Conservation (phyloP, 2,329 filamentous ascomycete genomes). For the Penicillium decumbens region DNA sequence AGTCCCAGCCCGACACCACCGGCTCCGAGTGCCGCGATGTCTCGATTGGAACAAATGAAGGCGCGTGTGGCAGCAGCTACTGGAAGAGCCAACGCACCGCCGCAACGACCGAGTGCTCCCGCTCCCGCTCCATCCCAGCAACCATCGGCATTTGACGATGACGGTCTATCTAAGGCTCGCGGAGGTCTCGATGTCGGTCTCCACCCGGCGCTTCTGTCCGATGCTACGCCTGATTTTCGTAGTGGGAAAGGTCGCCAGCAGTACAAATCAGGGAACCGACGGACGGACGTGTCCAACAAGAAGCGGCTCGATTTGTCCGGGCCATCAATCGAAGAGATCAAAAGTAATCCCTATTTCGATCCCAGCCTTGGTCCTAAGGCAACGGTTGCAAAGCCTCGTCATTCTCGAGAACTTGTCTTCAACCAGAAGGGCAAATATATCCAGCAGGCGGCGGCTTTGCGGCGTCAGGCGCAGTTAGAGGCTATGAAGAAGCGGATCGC, state of each 20-base stretch:
- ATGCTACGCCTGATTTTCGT: slow-evolving; percentile 44
- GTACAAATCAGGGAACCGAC: slow-evolving; percentile 53
- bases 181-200: slow-evolving; percentile 71
- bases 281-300: slow-evolving; percentile 33
- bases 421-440: slow-evolving; percentile 98
- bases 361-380: slow-evolving; percentile 59
- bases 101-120: slow-evolving; percentile 45
- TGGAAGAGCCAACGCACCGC: slow-evolving; percentile 43
- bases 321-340: slow-evolving; percentile 55
- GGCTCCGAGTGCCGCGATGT: slow-evolving; percentile 47
- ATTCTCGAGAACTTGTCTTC: slow-evolving; percentile 75
- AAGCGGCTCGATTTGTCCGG: slow-evolving; percentile 55
- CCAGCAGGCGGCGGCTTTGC: slow-evolving; percentile 81
- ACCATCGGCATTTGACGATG: slow-evolving; percentile 47
- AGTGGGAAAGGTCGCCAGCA: slow-evolving; percentile 42
- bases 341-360: slow-evolving; percentile 79
- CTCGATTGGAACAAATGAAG: slow-evolving; percentile 71
- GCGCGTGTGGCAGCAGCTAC: slow-evolving; percentile 75
- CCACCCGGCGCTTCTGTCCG: slow-evolving; percentile 66
- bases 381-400: slow-evolving; percentile 56
- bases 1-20: slow-evolving; percentile 37
- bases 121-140: slow-evolving; percentile 34
- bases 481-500: slow-evolving; percentile 93
- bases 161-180: slow-evolving; percentile 47
- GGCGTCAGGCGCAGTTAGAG: slow-evolving; percentile 82